Base-by-base conservation (phyloP, 768 basidiomycete genomes). In the Lentinula guzmanii region DNA sequence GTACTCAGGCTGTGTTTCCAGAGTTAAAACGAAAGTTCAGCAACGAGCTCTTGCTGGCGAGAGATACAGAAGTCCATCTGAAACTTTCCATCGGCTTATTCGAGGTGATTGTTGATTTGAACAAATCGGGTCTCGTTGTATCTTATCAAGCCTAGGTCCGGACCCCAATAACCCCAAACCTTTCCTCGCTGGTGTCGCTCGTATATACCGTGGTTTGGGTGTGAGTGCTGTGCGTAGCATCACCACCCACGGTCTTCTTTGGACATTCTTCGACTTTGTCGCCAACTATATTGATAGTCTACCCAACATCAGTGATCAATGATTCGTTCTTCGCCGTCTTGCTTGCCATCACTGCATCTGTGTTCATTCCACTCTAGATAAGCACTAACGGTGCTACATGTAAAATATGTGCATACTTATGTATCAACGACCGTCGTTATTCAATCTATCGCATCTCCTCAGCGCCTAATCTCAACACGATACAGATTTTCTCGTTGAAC, bases 11-110 rank as follows among this genome's bases (percentile, higher is more conserved):
- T 58, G 60, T 43, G 51, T 64, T 35, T 64, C 18, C 65, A 92
- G 90, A 46, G 90, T 94, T 50, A 93, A 96, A 81, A 98, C 95
- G 0, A 96, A 95, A 75, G 81, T 95, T n/a, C 95, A 98, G 72
- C 91, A 95, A 73, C 86, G 95, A 57, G 87, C 93, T 28, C 77
- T 98, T 56, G 89, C 93, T 5, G 91, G 92, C 51, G 82, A 90
- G 64, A 79, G 77, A 56, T 85, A 87, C 63, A 86, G 91, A 59
- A 83, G 88, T 56, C 79, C 87, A 34, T 78, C 79, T 66, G 88
- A 87, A 70, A 95, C 95, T 11, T 75, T 95, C 39, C 76, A 77
- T 64, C 85, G 94, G 28, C 81, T 97, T 18, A 82, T 96, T 56
- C 82, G 93, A 79, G 95, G 91, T 90, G 72, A 43, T n/a, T 48